phyloP scores from a whole-genome alignment of 345 rosid species.

The Moricandia arvensis region DNA sequence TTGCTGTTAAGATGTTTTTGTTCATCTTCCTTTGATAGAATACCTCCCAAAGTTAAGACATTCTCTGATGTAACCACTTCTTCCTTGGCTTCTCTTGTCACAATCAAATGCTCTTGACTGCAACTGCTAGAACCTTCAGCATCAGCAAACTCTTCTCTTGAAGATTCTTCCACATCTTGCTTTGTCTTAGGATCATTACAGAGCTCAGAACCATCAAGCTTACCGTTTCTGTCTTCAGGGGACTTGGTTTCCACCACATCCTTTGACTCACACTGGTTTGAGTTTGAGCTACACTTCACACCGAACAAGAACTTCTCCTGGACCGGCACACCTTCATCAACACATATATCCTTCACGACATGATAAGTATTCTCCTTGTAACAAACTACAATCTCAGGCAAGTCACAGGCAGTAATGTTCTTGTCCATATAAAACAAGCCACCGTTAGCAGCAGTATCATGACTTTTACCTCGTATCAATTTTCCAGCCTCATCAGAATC shows the following conservation, averaged over 20 bases:
- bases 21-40: slow-evolving; percentile 38
- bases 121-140: slow-evolving; percentile 12
- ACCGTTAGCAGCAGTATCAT: slow-evolving; percentile 11
- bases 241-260: slow-evolving; percentile 22
- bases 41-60: slow-evolving; percentile 44
- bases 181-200: slow-evolving; percentile 8
- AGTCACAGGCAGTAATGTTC: slow-evolving; percentile 48
- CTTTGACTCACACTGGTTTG: slow-evolving; percentile 20
- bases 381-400: slow-evolving; percentile 69
- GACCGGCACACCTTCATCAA: slow-evolving; percentile 68
- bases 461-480: neutral
- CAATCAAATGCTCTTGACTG: slow-evolving; percentile 27
- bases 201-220: slow-evolving; percentile 6
- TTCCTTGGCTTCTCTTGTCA: slow-evolving; percentile 10
- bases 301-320: slow-evolving; percentile 57
- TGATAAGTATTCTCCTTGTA: slow-evolving; percentile 57
- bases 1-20: slow-evolving; percentile 13
- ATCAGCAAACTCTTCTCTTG: slow-evolving; percentile 28
- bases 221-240: neutral
- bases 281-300: slow-evolving; percentile 29
- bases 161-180: slow-evolving; percentile 26
- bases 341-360: slow-evolving; percentile 71
- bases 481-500: neutral
- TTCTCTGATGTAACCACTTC: slow-evolving; percentile 22
- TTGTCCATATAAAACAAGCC: slow-evolving; percentile 54